phyloP scores from a whole-genome alignment of 2,329 filamentous ascomycete genomes.

The Diaporthe destruens region DNA sequence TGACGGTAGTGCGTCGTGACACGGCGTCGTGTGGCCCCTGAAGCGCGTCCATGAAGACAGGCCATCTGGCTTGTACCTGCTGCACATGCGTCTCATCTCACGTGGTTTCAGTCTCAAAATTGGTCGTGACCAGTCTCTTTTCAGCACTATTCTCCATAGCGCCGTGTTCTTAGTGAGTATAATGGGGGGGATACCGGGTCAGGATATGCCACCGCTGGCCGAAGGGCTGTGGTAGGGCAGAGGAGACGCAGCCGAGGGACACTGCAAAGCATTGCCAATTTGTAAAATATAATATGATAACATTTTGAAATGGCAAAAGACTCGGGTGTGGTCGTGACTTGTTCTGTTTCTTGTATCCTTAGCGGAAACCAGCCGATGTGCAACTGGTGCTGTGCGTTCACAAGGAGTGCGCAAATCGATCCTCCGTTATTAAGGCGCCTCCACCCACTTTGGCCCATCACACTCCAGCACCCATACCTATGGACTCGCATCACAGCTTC shows the following conservation, averaged over 20 bases:
- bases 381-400: not conserved
- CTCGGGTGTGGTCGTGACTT: not conserved
- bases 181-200: conserved; percentile 13
- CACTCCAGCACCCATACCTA: not conserved
- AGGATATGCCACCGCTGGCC: conserved; percentile 22
- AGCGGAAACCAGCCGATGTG: not conserved
- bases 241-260: not conserved
- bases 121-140: conserved; percentile 11
- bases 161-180: conserved; percentile 31
- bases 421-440: not conserved
- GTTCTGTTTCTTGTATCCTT: not conserved
- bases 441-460: not conserved
- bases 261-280: not conserved
- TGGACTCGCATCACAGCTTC: conserved; percentile 15
- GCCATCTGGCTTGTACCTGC: not conserved
- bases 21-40: not conserved
- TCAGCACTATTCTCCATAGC: conserved; percentile 12
- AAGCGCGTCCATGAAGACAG: conserved; percentile 19
- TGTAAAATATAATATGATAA: conserved; percentile 36
- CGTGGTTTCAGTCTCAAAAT: conserved; percentile 1
- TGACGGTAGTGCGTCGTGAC: conserved; percentile 30
- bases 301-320: not conserved
- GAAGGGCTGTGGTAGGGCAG: not conserved
- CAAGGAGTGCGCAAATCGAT: not conserved
- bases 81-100: conserved; percentile 3